Evolutionary conservation across 139 green algal genomes (phyloP), one percentile per base, ranked within the genome.

Genomic region (Yamagishiella unicocca): DNA sequence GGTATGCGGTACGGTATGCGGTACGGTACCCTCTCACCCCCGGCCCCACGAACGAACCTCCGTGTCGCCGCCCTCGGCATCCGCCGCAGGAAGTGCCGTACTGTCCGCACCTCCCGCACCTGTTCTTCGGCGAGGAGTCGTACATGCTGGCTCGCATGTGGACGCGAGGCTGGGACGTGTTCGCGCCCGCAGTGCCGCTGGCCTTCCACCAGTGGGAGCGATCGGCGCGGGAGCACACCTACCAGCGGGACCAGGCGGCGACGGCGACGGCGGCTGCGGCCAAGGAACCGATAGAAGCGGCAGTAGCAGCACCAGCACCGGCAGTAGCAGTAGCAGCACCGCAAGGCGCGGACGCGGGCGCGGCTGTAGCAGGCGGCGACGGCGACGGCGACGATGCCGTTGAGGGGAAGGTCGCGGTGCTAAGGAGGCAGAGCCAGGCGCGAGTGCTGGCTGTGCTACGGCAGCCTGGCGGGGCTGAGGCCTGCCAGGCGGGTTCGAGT

Each of bases 51-150:
- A n/a, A n/a, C n/a, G n/a, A n/a, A n/a, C n/a, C n/a, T n/a, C n/a
- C n/a, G n/a, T n/a, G n/a, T 37, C 73, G 22, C 45, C 31, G 35
- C 9, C 31, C 45, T 33, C 43, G 2, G 6, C 75, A 4, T 21
- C 10, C 25, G 9, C 45, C 50, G 31, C 46, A 88, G 83, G 83
- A 88, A 54, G 83, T 88, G 72, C 83, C 83, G 31, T 96, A 38
- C 73, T 89, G 46, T 66, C 90, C 90, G 27, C 55, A 90, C 73
- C 92, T 97, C 55, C 92, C 90, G 4, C 90, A 95, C 83, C 92
- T 98, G 29, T 97, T 97, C 82, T 96, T 98, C 68, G 95, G 95
- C 2, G 94, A 97, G 91, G 94, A 94, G 88, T 9, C 89, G 10
- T 92, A 91, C 74, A 92, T 93, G 92, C 87, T 95, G 71, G 89